A percentile compares a stretch with the other conserved stretches of the same genome.
phyloP scores from a whole-genome alignment of 73 alveolate genomes.

The Tetrahymena elliotti region DNA sequence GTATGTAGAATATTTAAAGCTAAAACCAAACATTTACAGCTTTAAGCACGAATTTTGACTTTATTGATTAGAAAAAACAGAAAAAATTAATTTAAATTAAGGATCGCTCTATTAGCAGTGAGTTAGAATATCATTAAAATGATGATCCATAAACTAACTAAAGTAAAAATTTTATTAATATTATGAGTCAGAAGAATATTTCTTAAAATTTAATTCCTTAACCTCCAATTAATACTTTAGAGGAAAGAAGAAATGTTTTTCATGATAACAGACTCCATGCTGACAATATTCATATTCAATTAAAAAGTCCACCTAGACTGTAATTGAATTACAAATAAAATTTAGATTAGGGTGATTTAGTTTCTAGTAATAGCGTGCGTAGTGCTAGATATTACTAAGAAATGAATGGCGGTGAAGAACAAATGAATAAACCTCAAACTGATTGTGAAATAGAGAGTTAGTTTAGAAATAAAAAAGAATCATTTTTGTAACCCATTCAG shows the following conservation, averaged over 20 bases:
- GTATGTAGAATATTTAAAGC: background rate
- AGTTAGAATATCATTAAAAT: background rate
- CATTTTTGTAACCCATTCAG: background rate
- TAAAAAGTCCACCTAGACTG: background rate
- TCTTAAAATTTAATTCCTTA: background rate
- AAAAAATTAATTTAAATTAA: too few relatives aligned
- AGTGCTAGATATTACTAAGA: background rate
- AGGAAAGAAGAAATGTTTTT: too few relatives aligned
- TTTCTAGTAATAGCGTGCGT: background rate
- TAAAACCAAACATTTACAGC: background rate
- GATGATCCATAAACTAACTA: background rate
- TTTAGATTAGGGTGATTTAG: background rate
- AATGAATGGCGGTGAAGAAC: background rate
- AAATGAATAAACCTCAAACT: too few relatives aligned
- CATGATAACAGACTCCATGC: background rate
- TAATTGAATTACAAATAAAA: background rate
- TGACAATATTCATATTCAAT: too few relatives aligned
- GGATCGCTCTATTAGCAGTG: background rate
- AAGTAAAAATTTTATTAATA: background rate
- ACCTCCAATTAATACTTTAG: background rate
- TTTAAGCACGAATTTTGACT: background rate
- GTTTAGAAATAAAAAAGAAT: background rate
- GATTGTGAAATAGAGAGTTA: background rate
- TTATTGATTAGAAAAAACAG: background rate
- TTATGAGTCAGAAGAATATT: too few relatives aligned